phyloP scores from a whole-genome alignment of 352 stramenopile genomes.

The Globisporangium abappressorium region DNA sequence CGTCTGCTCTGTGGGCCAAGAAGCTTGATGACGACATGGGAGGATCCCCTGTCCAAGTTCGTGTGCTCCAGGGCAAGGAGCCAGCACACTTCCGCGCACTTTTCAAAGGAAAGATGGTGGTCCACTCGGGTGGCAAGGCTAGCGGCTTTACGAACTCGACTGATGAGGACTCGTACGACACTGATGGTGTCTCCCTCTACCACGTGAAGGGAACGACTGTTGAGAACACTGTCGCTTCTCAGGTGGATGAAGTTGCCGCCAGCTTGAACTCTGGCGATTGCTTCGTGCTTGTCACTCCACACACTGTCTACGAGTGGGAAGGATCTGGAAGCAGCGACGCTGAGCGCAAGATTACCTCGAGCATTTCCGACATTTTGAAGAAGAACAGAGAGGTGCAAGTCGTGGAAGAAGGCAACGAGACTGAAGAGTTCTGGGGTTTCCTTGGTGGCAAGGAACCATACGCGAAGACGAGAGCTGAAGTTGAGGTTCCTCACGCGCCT shows the following conservation, averaged over 20 bases:
- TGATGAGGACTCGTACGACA: conserved; percentile 84
- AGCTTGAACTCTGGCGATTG: conserved; percentile 88
- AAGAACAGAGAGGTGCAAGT: conserved; percentile 48
- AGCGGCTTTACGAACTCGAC: conserved; percentile 86
- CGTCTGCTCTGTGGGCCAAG: conserved; percentile 57
- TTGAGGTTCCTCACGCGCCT: conserved; percentile 68
- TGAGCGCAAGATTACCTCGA: conserved; percentile 60
- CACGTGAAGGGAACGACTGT: conserved; percentile 88
- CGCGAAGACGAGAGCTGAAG: conserved; percentile 60
- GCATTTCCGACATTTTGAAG: conserved; percentile 55
- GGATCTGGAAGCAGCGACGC: conserved; percentile 61
- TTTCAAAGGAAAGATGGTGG: conserved; percentile 90
- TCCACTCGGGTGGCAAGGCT: conserved; percentile 87
- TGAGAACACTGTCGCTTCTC: conserved; percentile 85
- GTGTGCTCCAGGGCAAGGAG: conserved; percentile 86
- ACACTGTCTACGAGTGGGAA: conserved; percentile 75
- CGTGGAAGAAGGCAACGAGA: conserved; percentile 60
- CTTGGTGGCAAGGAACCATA: conserved; percentile 80
- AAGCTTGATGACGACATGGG: conserved; percentile 86
- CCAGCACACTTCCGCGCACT: conserved; percentile 84
- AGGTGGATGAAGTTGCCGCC: conserved; percentile 72
- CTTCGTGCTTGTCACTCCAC: conserved; percentile 80
- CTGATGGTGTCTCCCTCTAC: conserved; percentile 84
- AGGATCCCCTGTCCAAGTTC: conserved; percentile 81
- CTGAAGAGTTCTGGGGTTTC: conserved; percentile 80